Base-by-base conservation (phyloP, 2,329 filamentous ascomycete genomes). In the Apiospora koreana region DNA sequence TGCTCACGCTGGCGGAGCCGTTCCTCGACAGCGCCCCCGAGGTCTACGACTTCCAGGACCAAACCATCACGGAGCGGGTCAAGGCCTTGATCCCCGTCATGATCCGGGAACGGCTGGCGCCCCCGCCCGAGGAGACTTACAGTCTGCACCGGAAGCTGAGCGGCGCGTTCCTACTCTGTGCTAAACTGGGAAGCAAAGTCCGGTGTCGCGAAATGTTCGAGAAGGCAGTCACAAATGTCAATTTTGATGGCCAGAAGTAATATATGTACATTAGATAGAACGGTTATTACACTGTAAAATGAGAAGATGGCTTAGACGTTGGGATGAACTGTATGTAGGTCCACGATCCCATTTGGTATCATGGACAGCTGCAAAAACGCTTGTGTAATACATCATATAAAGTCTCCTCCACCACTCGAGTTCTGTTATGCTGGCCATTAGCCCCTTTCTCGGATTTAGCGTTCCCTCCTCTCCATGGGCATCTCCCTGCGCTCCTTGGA, bases 51-150 rank as follows among this genome's bases (percentile, higher is more conserved):
- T 99, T 99, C 81, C 85, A 89, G 71, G 90, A 95, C 77, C 96
- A 99, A 85, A 99, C 95, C 1, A 98, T 99, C 75, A 99, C 96
- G 0, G 95, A 98, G 78, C 88, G 97, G 62, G 95, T 99, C 70
- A 91, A 95, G 77, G 88, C 86, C 3, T 86, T 97, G 68, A 98
- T 99, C 74, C 96, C 96, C 21, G 85, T 97, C 68, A 99, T 99
- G 96, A 86, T 99, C 65, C 89, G 89, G 70, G 96, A 99, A 84
- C 85, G 96, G 45, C 83, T 99, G 25, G 90, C 94, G 21, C 95
- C 96, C 31, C 96, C 97, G 31, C 96, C 96, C 0, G 97, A 99
- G 83, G 96, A 99, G 86, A 99, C 96, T 68, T 99, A 99, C 79
- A 95, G 92, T 79, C 82, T 99, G 77, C 96, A 99, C 81, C 89